phyloP scores from a whole-genome alignment of 176 grass and related monocot species.

The Guadua angustifolia region DNA sequence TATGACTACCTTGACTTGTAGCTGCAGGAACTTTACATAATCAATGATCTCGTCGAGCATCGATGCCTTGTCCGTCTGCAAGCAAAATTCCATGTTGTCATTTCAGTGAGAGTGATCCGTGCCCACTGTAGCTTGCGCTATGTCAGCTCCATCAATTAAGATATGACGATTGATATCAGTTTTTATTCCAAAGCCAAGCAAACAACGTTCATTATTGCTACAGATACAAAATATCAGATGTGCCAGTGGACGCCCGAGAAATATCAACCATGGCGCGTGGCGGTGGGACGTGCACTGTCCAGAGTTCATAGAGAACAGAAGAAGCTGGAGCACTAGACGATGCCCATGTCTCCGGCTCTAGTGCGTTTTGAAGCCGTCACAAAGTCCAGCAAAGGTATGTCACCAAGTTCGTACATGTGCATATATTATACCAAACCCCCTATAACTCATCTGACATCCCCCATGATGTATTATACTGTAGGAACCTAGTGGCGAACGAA shows the following conservation, averaged over 20 bases:
- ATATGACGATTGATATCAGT: slow-evolving; percentile 12
- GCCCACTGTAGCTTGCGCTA: slow-evolving; percentile 14
- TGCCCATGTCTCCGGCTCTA: slow-evolving; percentile 4
- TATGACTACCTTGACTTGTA: slow-evolving; percentile 87
- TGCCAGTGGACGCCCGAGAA: slow-evolving; percentile 30
- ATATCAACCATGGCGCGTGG: slow-evolving; percentile 21
- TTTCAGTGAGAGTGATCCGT: slow-evolving; percentile 30
- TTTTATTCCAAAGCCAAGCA: slow-evolving; percentile 43
- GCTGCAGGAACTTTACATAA: slow-evolving; percentile 98
- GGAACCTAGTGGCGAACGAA: not conserved
- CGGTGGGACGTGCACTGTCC: not conserved
- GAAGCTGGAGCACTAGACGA: slow-evolving; percentile 22
- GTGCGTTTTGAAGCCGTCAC: not conserved
- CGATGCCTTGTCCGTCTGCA: slow-evolving; percentile 93
- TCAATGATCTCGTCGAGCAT: slow-evolving; percentile 99
- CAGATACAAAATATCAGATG: slow-evolving; percentile 33
- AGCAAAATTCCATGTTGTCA: slow-evolving; percentile 50
- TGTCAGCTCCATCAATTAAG: slow-evolving; percentile 32
- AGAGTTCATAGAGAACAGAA: slow-evolving; percentile 20
- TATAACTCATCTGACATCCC: slow-evolving; percentile 27
- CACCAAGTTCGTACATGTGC: slow-evolving; percentile 22
- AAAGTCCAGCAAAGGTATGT: not conserved
- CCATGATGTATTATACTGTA: not conserved
- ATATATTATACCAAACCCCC: slow-evolving; percentile 31
- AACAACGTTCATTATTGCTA: slow-evolving; percentile 11